Evolutionary conservation across 108 stramenopile genomes (phyloP).

Genomic region (Skeletonema potamos): DNA sequence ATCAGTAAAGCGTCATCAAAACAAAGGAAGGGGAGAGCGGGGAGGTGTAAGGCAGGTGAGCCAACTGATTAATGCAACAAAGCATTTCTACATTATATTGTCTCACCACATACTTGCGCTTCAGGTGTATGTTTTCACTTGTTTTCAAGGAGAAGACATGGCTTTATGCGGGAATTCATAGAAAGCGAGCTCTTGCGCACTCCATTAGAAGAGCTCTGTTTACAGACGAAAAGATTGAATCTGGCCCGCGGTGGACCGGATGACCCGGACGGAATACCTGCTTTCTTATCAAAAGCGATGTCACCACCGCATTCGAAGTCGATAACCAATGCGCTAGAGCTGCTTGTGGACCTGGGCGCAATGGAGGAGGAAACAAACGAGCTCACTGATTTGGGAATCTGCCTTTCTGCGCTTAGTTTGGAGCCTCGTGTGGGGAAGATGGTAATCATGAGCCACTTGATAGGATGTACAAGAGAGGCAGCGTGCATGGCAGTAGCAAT

Average conservation of each 20-base stretch:
- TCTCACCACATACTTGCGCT: constrained; percentile 50
- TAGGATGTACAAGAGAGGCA: constrained; percentile 61
- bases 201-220: constrained; percentile 75
- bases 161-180: constrained; percentile 61
- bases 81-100: constrained; percentile 12
- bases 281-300: constrained; percentile 70
- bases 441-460: constrained; percentile 68
- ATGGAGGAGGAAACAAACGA: constrained; percentile 76
- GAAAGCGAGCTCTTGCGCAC: constrained; percentile 77
- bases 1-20: constrained; percentile 80
- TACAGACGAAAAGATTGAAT: constrained; percentile 62
- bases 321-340: constrained; percentile 66
- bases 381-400: constrained; percentile 68
- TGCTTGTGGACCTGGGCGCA: constrained; percentile 71
- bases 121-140: constrained; percentile 82
- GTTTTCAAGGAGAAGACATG: constrained; percentile 60
- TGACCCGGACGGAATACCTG: constrained; percentile 67
- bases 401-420: constrained; percentile 60
- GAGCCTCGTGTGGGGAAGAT: constrained; percentile 78
- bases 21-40: constrained; percentile 92
- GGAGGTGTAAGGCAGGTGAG: constrained; percentile 91
- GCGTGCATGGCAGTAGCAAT: constrained; percentile 68
- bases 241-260: constrained; percentile 67
- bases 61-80: constrained; percentile 54
- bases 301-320: constrained; percentile 69